Conservation (phyloP, 2,329 filamentous ascomycete genomes). For the Exophiala spinifera region DNA sequence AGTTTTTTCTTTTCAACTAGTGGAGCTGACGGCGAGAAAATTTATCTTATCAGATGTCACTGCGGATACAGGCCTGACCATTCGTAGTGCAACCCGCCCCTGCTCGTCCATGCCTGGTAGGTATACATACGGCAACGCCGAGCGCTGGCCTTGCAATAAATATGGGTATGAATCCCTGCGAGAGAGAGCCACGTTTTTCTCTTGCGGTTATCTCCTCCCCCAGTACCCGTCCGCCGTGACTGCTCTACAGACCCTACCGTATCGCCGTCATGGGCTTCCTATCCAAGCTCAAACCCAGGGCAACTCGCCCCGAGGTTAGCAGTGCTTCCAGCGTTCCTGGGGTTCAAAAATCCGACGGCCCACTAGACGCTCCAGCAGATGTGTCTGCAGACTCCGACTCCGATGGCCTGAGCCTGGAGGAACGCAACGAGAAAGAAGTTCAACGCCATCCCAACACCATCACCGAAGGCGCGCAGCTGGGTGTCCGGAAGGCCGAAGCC, state of each 20-base stretch:
- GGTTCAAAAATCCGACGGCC: background rate
- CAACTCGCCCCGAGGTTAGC: background rate
- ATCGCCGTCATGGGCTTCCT: background rate
- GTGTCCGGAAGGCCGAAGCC: slow-evolving; percentile 44
- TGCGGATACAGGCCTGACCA: background rate
- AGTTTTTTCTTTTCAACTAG: background rate
- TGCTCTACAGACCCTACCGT: background rate
- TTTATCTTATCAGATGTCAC: slow-evolving; percentile 4
- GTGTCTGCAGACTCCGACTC: background rate
- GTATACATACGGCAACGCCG: background rate
- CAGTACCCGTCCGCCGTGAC: background rate
- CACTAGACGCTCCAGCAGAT: background rate
- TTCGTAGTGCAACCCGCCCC: background rate
- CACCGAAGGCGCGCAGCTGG: slow-evolving; percentile 31
- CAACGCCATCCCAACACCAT: slow-evolving; percentile 15
- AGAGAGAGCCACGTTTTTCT: background rate
- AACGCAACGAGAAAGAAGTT: background rate
- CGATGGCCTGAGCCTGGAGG: background rate
- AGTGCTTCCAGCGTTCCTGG: background rate
- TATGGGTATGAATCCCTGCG: background rate
- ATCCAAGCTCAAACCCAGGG: background rate
- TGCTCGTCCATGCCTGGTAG: background rate
- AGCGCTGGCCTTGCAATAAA: background rate
- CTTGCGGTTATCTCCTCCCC: background rate
- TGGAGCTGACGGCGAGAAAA: background rate